Base-by-base conservation (phyloP, 1,284 basidiomycete genomes). In the Coriolopsis trogii region DNA sequence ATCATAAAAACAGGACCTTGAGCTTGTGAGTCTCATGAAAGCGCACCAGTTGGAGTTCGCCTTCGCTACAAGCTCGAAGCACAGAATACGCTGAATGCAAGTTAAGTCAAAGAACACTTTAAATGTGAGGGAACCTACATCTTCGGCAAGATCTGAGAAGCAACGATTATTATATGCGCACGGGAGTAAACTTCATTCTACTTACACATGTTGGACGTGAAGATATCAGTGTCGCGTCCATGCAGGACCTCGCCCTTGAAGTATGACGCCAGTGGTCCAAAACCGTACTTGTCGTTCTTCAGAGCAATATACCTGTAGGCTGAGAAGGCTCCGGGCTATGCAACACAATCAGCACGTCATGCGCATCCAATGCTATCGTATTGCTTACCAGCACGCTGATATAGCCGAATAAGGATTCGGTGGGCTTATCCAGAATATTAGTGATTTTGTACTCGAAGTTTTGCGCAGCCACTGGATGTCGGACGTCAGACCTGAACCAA, bases 21-120 rank as follows among this genome's bases (percentile, higher is more conserved):
- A 12, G 13, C 40, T 18, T 34, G 68, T 43, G n/a, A n/a, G n/a
- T n/a, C n/a, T n/a, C n/a, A n/a, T n/a, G n/a, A n/a, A n/a, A n/a
- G n/a, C n/a, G n/a, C 55, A 88, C 88, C 96, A 99, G 61, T 85
- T 84, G 2, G 84, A 86, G 59, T 94, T 91, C 1, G 87, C 77
- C 68, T 98, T 98, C 0, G 96, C 94, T 37, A 98, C 87, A 18
- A 99, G 83, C 70, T 99, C 96, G 65, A 98, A 99, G 67, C 96
- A 99, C 20, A 98, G 76, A 47, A 99, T 98, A 52, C 97, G 91
- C 83, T 96, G 72, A 9, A 13, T n/a, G 34, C 29, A 26, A 28
- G 42, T 45, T 47, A 57, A 58, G 26, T 28, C 34, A n/a, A n/a
- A n/a, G n/a, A n/a, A n/a, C n/a, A n/a, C n/a, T n/a, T n/a, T n/a